Base-by-base conservation (phyloP, 306 rosid species). In the Trichosanthes truncata region DNA sequence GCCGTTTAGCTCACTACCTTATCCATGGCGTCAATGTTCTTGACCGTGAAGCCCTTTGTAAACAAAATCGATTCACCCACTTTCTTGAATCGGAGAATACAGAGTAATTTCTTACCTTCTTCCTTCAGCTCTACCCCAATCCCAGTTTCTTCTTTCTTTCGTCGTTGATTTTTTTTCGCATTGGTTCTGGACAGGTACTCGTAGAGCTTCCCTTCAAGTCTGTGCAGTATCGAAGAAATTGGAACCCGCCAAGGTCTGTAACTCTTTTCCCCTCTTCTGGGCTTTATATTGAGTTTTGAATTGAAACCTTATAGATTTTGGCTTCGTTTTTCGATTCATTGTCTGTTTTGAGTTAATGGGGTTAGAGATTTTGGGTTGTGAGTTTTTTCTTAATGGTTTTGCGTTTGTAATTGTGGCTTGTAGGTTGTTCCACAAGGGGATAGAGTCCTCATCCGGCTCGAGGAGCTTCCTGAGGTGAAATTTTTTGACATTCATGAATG, bases 391-490 rank as follows among this genome's bases (percentile, higher is more conserved):
- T 57, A 8, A 20, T 66, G 74, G 49, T 4, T 15, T 31, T 23
- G 40, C 5, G 15, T n/a, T 75, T 7, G 7, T 36, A 9, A 33
- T 78, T 76, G 51, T 6, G 55, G 53, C 20, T 35, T 8, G 82
- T 88, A 95, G 98, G 97, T 95, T 75, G 89, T 89, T 65, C 98
- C 98, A 1, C 97, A 92, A 87, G 97, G 92, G 81, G 97, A 95
- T 82, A 90, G 97, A 83, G 98, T 95, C 78, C 97, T 95, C 77
- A 79, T 95, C 84, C 97, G 97, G 82, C 86, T 95, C 23, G 95
- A 92, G 84, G 83, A 86, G 77, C 88, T 88, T 52, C 75, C 92
- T 13, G 87, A 89, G 81, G 98, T 95, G 83, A 60, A 80, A 8
- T 7, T 17, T 52, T 68, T 74, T 0, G 1, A 7, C 63, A 68